Conservation (phyloP, 495 filamentous ascomycete genomes). For the Penicillium crystallinum region DNA sequence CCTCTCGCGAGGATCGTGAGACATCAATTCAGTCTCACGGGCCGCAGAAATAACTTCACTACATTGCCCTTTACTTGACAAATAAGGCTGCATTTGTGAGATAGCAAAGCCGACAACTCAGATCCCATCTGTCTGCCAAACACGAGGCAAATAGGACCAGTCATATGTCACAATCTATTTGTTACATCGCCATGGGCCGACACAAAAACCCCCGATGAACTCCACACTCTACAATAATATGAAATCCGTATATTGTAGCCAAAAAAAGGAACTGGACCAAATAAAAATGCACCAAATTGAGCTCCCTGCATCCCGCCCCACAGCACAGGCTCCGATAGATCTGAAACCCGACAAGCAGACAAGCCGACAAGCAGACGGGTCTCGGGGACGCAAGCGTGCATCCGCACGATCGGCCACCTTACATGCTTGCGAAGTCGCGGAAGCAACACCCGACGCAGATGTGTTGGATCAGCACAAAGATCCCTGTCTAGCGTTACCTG, state of each 20-base stretch:
- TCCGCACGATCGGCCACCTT: conserved; percentile 13
- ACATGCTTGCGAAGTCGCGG: conserved; percentile 1
- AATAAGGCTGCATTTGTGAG: background rate
- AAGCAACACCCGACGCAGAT: background rate
- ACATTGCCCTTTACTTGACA: background rate
- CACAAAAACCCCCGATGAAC: no score
- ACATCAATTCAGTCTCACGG: background rate
- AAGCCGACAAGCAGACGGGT: background rate
- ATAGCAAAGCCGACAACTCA: background rate
- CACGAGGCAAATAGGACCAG: background rate
- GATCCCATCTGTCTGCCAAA: background rate
- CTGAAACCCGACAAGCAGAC: conserved; percentile 9
- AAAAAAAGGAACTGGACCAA: background rate
- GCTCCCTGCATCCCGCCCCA: background rate
- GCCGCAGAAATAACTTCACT: no score
- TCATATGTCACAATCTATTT: conserved; percentile 1
- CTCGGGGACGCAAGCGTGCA: conserved; percentile 6
- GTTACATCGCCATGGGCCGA: background rate
- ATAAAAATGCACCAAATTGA: background rate
- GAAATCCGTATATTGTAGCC: no score
- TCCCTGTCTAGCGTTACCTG: conserved; percentile 10
- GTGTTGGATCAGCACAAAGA: background rate
- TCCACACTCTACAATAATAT: no score
- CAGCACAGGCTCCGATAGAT: conserved; percentile 13
- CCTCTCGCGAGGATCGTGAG: background rate